Base-by-base conservation (phyloP, 163 green algal species). In the Scenedesmus sp. region DNA sequence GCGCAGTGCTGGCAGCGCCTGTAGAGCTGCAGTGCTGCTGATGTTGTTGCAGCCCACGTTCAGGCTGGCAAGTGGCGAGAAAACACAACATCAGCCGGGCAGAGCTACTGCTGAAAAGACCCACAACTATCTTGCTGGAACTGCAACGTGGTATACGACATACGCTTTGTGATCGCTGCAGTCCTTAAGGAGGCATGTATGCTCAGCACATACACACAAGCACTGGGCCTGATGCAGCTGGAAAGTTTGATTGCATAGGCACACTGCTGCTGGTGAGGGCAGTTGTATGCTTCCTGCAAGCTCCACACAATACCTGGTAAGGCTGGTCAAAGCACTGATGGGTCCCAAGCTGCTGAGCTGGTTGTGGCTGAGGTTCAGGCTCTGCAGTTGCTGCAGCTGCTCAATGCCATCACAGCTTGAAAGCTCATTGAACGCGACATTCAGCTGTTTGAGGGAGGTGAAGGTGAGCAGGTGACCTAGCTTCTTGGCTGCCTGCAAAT, bases 281-380 rank as follows among this genome's bases (percentile, higher is more conserved):
- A 46, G 34, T 46, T 46, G 79, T n/a, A 85, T 9, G 79, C 52
- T 34, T 10, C 34, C 34, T 46, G 34, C 34, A 46, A 46, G 34
- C 34, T 46, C 34, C 34, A 46, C 34, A 46, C 34, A 46, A 46
- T 23, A 79, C 70, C 70, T 79, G 46, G 76, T 87, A 18, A 91
- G 87, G 15, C 52, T 10, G 1, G 54, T 91, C 55, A 91, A 52
- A 4, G 73, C 12, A 52, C 70, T 76, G n/a, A 91, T 26, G 4
- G 56, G 76, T 2, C 87, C 76, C 18, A 91, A 4, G 57, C 74
- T 87, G 76, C 9, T 60, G 7, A 91, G 79, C 26, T 76, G 74
- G 76, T 91, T 91, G 76, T 86, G 87, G 23, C 26, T 82, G 20
- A 86, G 13, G 76, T 91, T 54, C 3, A 91, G 57, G 70, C 52